A percentile compares a stretch with the other conserved stretches of the same genome.
These are phyloP conservation scores for Alternaria solani DNA, from an alignment of 2,329 filamentous ascomycete genomes.

Conservation along the genomic window DNA sequence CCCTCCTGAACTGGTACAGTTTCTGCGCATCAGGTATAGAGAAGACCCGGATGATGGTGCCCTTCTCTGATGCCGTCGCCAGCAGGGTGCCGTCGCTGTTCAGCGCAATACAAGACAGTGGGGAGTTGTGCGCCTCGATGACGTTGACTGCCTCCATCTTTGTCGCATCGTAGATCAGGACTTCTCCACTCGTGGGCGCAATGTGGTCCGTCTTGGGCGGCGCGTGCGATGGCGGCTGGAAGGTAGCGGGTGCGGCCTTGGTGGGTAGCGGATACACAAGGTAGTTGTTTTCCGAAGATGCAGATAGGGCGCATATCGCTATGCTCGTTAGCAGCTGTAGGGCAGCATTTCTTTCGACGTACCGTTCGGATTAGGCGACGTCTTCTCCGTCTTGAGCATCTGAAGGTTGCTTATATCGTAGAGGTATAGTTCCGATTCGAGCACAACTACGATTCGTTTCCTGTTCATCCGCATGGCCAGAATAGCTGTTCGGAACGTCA, in stretches of 20 bases:
- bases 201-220: constrained; percentile 80
- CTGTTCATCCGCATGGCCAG: constrained; percentile 92
- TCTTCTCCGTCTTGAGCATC: constrained; percentile 88
- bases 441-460: constrained; percentile 89
- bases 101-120: constrained; percentile 86
- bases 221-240: constrained; percentile 76
- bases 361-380: constrained; percentile 87
- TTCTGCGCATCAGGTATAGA: constrained; percentile 90
- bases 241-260: constrained; percentile 62
- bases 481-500: constrained; percentile 97
- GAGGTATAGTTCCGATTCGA: constrained; percentile 96
- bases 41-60: constrained; percentile 96
- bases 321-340: constrained; percentile 23
- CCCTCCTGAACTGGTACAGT: constrained; percentile 92
- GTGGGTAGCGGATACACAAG: constrained; percentile 90
- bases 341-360: constrained; percentile 33
- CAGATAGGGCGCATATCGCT: constrained; percentile 91
- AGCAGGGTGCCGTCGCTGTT: constrained; percentile 92
- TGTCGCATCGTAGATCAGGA: constrained; percentile 89
- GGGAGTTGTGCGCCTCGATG: constrained; percentile 91
- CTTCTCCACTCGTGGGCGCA: constrained; percentile 85
- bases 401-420: constrained; percentile 99
- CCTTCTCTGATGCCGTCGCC: constrained; percentile 95
- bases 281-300: constrained; percentile 94
- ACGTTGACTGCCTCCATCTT: constrained; percentile 94